Evolutionary conservation across 805 yeast species (phyloP), one percentile per base, ranked within the genome.

Genomic region (Wickerhamomyces tratensis): DNA sequence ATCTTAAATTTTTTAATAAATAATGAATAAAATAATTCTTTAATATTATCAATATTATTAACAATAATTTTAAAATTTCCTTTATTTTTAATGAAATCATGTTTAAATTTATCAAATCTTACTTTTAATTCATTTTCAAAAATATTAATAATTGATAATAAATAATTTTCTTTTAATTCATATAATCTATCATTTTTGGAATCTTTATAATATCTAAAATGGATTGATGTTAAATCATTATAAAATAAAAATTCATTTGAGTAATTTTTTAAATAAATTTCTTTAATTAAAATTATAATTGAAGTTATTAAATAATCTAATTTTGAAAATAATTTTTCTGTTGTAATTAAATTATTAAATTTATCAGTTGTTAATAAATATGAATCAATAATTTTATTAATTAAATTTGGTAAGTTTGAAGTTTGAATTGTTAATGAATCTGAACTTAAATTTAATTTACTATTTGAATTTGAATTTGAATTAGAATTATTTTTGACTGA

Each of bases 161-260:
- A 35, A 20, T 50, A 39, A 4, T 43, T 26, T 8, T 54, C 51
- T 69, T 69, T 33, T 67, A 72, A 52, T 65, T 76, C 77, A 58
- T 63, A 41, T 67, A 74, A 48, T 68, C 51, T 38, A 2, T 9
- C 34, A 12, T 11, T 6, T 6, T 31, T 13, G 3, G 6, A 12
- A 9, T 13, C 7, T 12, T 7, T 8, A 13, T 31, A 11, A 31
- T 31, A 31, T 31, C 11, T 31, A 6, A 12, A 31, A 13, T 13
- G 11, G 10, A 49, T 39, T 4, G 36, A 30, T 26, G 38, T 14
- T 10, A 53, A 29, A 34, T 56, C 59, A 39, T 56, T 56, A 39
- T 48, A 53, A 7, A 49, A 37, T 13, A 53, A 37, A 8, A 54
- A 39, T 8, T 14, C 36, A 12, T 33, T 4, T 40, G 40, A 35